Evolutionary conservation across 2,329 filamentous ascomycete genomes (phyloP).

Genomic region (Rugonectria rugulosa): DNA sequence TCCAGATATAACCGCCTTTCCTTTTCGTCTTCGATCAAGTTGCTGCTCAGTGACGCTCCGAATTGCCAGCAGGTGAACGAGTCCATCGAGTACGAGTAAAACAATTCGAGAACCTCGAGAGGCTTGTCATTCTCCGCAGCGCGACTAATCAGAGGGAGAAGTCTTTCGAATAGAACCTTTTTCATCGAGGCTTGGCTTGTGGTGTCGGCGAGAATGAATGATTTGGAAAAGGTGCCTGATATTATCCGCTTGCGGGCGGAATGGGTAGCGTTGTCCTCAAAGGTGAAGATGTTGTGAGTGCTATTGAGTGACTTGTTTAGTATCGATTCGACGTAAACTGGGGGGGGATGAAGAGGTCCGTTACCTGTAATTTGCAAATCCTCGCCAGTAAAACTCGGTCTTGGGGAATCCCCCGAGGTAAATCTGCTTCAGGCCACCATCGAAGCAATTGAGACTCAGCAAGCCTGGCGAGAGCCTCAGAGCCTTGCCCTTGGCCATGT

Average conservation of each 20-base stretch:
- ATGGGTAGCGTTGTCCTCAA: conserved; percentile 18
- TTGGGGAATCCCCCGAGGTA: conserved; percentile 18
- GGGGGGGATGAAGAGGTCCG: not conserved
- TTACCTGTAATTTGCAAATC: conserved; percentile 14
- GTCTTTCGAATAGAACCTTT: conserved; percentile 12
- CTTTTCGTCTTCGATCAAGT: conserved; percentile 22
- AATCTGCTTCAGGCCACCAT: conserved; percentile 3
- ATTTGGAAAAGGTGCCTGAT: conserved; percentile 22
- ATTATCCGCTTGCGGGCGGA: conserved; percentile 24
- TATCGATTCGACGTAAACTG: not conserved
- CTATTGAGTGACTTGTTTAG: not conserved
- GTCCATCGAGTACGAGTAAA: conserved; percentile 25
- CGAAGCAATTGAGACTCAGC: conserved; percentile 13
- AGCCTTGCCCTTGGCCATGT: conserved; percentile 6
- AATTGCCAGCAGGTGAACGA: conserved; percentile 26
- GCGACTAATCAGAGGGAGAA: conserved; percentile 1
- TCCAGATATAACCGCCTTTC: conserved; percentile 16
- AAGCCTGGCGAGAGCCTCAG: conserved; percentile 5
- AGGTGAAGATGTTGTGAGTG: conserved; percentile 18
- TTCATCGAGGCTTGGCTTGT: conserved; percentile 6
- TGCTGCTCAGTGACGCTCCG: conserved; percentile 13
- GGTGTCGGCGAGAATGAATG: conserved; percentile 9
- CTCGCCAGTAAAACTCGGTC: conserved; percentile 13
- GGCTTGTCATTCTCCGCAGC: conserved; percentile 7
- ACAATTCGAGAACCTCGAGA: conserved; percentile 17